Conservation (phyloP, 2,329 filamentous ascomycete genomes). For the Penicillium glabrum region DNA sequence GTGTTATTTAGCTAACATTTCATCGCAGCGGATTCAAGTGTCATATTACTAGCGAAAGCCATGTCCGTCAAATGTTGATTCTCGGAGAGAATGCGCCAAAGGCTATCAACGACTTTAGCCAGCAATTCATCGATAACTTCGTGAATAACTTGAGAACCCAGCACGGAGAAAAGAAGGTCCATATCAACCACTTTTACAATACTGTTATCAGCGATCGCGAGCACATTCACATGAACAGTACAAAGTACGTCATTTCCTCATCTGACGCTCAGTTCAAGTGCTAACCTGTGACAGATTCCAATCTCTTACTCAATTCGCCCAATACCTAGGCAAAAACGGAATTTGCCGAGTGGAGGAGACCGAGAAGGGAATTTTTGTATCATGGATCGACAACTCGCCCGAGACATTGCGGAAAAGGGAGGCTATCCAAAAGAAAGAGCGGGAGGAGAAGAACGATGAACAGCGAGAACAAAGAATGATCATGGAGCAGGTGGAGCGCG, state of each 20-base stretch:
- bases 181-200: slow-evolving; percentile 93
- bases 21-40: slow-evolving; percentile 66
- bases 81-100: slow-evolving; percentile 77
- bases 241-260: neutral
- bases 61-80: slow-evolving; percentile 84
- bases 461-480: slow-evolving; percentile 83
- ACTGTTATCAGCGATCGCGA: slow-evolving; percentile 85
- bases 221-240: slow-evolving; percentile 4
- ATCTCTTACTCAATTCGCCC: slow-evolving; percentile 84
- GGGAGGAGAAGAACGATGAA: slow-evolving; percentile 86
- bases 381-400: slow-evolving; percentile 89
- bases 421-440: slow-evolving; percentile 77
- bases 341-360: slow-evolving; percentile 89
- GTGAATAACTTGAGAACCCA: slow-evolving; percentile 72
- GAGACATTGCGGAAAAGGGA: slow-evolving; percentile 80
- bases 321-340: slow-evolving; percentile 79
- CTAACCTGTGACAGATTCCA: slow-evolving; percentile 26
- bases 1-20: neutral
- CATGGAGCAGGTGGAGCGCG: slow-evolving; percentile 75
- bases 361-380: slow-evolving; percentile 76
- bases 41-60: slow-evolving; percentile 80
- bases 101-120: slow-evolving; percentile 65
- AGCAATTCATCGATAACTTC: slow-evolving; percentile 80
- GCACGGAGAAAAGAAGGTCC: slow-evolving; percentile 86
- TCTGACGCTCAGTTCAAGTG: neutral